A percentile compares a stretch with the other conserved stretches of the same genome.
Evolutionary conservation across 352 stramenopile genomes (phyloP).

Genomic region (Phytophthora uliginosa): DNA sequence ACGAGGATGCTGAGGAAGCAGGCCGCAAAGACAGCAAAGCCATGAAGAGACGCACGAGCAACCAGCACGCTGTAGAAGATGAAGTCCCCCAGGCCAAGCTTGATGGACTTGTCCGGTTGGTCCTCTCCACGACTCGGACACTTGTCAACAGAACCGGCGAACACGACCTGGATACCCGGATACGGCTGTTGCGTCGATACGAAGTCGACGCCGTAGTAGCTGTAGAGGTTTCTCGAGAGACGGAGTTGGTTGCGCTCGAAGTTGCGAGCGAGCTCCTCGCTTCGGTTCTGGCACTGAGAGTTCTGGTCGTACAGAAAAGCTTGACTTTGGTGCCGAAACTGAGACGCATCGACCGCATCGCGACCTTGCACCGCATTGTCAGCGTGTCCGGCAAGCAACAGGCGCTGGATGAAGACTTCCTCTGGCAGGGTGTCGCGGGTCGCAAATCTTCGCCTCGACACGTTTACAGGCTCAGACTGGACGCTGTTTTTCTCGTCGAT

Average conservation of each 20-base stretch:
- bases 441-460: conserved; percentile 18
- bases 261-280: conserved; percentile 37
- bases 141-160: conserved; percentile 31
- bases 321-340: conserved; percentile 49
- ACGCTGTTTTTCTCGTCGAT: conserved; percentile 12
- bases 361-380: neutral
- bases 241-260: conserved; percentile 45
- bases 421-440: conserved; percentile 29
- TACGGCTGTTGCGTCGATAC: conserved; percentile 46
- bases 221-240: conserved; percentile 62
- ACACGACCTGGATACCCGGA: conserved; percentile 36
- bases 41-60: conserved; percentile 93
- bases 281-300: conserved; percentile 40
- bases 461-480: neutral
- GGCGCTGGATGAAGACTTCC: conserved; percentile 31
- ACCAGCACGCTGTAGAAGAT: conserved; percentile 99
- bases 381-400: conserved; percentile 15
- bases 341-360: conserved; percentile 10
- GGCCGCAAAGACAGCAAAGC: conserved; percentile 92
- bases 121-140: conserved; percentile 35
- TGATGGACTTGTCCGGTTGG: conserved; percentile 79
- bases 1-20: conserved; percentile 95
- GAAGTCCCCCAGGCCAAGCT: conserved; percentile 96
- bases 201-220: conserved; percentile 50
- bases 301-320: conserved; percentile 57